Conservation (phyloP, 495 filamentous ascomycete species). For the Penicillium longicatenatum region DNA sequence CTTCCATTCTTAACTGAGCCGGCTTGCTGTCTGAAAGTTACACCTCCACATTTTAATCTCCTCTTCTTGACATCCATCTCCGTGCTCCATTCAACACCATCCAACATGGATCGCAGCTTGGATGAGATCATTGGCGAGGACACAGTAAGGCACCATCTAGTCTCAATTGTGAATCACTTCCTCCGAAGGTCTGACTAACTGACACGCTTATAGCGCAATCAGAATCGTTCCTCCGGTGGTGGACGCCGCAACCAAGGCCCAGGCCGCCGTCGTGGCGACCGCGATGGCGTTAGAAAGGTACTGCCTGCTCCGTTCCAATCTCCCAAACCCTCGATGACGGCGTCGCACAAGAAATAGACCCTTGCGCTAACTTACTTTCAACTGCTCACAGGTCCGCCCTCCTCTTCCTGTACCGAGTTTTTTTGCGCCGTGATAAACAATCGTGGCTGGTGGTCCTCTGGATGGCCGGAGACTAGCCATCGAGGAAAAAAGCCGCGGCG, state of each 20-base stretch:
- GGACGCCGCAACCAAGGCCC: conserved; percentile 59
- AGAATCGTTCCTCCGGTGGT: conserved; percentile 40
- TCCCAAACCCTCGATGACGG: background rate
- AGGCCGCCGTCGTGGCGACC: conserved; percentile 60
- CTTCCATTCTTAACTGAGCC: conserved; percentile 3
- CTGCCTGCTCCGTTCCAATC: background rate
- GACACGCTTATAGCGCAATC: conserved; percentile 19
- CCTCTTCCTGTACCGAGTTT: conserved; percentile 41
- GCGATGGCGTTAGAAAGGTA: conserved; percentile 81
- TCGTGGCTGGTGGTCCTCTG: conserved; percentile 35
- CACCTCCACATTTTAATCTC: background rate
- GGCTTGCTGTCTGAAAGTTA: background rate
- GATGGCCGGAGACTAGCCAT: conserved; percentile 34
- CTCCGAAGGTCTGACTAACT: background rate
- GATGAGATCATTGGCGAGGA: conserved; percentile 85
- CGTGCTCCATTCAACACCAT: background rate
- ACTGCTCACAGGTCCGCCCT: conserved; percentile 42
- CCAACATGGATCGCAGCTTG: conserved; percentile 74
- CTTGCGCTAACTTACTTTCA: conserved; percentile 20
- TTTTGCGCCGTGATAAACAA: conserved; percentile 42
- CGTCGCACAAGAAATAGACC: conserved; percentile 19
- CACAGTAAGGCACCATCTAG: conserved; percentile 52
- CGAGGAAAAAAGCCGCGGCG: conserved; percentile 31
- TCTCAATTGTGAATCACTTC: background rate
- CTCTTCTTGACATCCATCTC: background rate